phyloP scores from a whole-genome alignment of 1,284 basidiomycete genomes.

The Phlebopus sp. region DNA sequence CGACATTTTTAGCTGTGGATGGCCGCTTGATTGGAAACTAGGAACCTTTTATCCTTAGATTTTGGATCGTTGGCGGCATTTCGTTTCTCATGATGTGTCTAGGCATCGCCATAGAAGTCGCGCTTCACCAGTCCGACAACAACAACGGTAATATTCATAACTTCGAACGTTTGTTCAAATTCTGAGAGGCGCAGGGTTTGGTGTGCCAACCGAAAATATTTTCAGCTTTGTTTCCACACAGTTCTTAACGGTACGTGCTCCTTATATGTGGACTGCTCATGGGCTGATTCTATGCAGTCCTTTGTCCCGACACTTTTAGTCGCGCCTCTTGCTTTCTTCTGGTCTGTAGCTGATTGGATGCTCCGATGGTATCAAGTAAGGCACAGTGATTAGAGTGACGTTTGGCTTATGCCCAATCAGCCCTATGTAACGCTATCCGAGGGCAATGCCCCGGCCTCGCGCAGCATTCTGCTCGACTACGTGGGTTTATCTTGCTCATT shows the following conservation, averaged over 20 bases:
- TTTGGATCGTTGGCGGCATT: slow-evolving; percentile 41
- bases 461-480: slow-evolving; percentile 61
- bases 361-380: slow-evolving; percentile 49
- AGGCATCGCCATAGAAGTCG: slow-evolving; percentile 50
- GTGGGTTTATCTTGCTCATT: slow-evolving; percentile 34
- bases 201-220: slow-evolving; percentile 47
- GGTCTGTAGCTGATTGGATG: slow-evolving; percentile 49
- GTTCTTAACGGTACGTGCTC: slow-evolving; percentile 49
- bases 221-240: slow-evolving; percentile 49
- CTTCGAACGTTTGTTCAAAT: slow-evolving; percentile 1
- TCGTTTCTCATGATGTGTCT: slow-evolving; percentile 43
- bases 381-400: slow-evolving; percentile 9
- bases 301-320: slow-evolving; percentile 55
- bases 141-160: slow-evolving; percentile 39
- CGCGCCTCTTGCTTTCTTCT: slow-evolving; percentile 35
- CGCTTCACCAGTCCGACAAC: slow-evolving; percentile 38
- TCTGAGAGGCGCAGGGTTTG: slow-evolving; percentile 42
- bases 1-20: no score
- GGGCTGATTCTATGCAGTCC: slow-evolving; percentile 36
- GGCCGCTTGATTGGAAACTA: slow-evolving; percentile 23
- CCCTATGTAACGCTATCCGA: slow-evolving; percentile 55
- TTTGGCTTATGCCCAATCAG: slow-evolving; percentile 29
- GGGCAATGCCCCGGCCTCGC: slow-evolving; percentile 49
- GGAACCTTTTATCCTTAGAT: slow-evolving; percentile 45
- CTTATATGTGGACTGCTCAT: not conserved